Evolutionary conservation across 2,329 filamentous ascomycete species (phyloP), one percentile per base, ranked within the genome.

Genomic region (Dendrostoma leiphaemia): DNA sequence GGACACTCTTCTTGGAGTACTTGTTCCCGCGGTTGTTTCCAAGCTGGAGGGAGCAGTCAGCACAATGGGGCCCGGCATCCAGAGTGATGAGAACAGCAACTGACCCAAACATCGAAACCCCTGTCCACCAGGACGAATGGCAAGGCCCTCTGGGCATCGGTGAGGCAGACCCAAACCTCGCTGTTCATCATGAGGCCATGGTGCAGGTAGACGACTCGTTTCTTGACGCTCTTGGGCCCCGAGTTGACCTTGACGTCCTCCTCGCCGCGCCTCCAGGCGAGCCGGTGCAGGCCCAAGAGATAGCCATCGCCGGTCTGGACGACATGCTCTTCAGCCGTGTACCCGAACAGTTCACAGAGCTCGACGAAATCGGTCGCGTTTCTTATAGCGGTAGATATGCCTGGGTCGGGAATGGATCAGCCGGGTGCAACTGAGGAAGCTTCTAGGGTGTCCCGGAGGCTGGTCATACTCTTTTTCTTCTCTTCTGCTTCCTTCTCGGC

Each of bases 21-120:
- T 99, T 99, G 80, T 99, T 99, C 47, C 94, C 94, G 32, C 94
- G 86, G 66, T 99, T 99, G 71, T 99, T 99, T 48, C 94, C 94
- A 59, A 99, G 79, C 90, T 89, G 56, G 6, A 34, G 10, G 3
- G 26, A 6, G 19, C 10, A 3, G 48, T 74, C 50, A 73, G 65
- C 57, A 48, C 43, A 34, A 9, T n/a, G 21, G 10, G 38, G 13
- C 69, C 46, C 71, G 65, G 45, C 41, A 9, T 12, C 7, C 1
- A 26, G 10, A 23, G 44, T 8, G 34, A 26, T 23, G 21, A 21
- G 17, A 24, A 32, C 17, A n/a, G 13, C 17, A 31, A 74, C 83
- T 64, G 72, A 89, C 86, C 90, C 94, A 99, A 60, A 97, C 93
- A 75, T 99, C 94, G 64, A 95, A 99, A 3, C 94, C 94, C 64